These are phyloP conservation scores for Neoscytalidium dimidiatum DNA, from an alignment of 2,329 filamentous ascomycete species.

Conservation along the genomic window DNA sequence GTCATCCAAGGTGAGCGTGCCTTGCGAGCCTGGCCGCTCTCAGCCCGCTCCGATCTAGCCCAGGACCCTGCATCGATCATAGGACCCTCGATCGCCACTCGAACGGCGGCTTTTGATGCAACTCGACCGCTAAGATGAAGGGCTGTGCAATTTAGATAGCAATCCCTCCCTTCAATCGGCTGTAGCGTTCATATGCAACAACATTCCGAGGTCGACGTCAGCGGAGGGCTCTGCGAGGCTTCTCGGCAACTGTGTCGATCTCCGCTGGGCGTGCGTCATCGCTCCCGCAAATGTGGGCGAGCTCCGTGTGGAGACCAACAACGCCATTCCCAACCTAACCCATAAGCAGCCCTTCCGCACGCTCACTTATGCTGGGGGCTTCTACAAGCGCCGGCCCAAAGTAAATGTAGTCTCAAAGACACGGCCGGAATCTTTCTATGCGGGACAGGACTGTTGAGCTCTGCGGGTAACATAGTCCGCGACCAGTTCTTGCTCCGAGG, in stretches of 20 bases:
- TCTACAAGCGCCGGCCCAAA: too few species aligned
- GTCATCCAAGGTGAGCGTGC: background rate
- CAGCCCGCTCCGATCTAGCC: background rate
- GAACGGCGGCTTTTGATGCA: background rate
- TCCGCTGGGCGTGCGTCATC: slow-evolving; percentile 2
- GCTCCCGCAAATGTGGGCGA: background rate
- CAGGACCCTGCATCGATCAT: background rate
- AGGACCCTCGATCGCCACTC: background rate
- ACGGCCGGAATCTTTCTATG: too few species aligned
- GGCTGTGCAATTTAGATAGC: background rate
- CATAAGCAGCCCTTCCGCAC: background rate
- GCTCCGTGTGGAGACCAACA: background rate
- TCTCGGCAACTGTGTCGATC: background rate
- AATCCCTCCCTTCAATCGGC: background rate
- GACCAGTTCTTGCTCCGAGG: too few species aligned
- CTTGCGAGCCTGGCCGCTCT: background rate
- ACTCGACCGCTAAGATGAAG: background rate
- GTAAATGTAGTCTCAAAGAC: too few species aligned
- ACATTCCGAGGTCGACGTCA: background rate
- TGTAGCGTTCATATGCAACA: background rate
- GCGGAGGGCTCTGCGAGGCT: background rate
- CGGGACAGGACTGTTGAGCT: too few species aligned
- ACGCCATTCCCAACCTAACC: background rate
- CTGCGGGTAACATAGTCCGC: too few species aligned
- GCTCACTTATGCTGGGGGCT: too few species aligned